phyloP scores from a whole-genome alignment of 2,329 filamentous ascomycete genomes.

The Diaporthe aspalathi region DNA sequence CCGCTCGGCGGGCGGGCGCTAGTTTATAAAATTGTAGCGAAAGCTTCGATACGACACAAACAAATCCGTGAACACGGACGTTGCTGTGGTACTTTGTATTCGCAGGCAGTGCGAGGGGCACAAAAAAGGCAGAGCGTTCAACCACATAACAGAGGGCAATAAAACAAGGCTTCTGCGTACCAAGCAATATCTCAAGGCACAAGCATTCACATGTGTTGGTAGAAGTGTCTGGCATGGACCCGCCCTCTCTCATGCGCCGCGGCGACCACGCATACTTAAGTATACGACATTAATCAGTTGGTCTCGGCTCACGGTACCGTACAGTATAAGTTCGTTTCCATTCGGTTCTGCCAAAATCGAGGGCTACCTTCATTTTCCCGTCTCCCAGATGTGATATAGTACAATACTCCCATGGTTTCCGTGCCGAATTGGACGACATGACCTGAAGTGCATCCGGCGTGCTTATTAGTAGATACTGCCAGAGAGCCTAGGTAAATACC shows the following conservation, averaged over 20 bases:
- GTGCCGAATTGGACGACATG: not conserved
- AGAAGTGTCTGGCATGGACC: not conserved
- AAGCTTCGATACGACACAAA: constrained; percentile 7
- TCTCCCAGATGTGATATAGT: not conserved
- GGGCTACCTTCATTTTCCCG: not conserved
- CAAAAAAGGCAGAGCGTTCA: too few relatives aligned
- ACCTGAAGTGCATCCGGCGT: not conserved
- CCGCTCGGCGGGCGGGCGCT: not conserved
- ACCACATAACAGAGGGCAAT: not conserved
- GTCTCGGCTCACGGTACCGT: not conserved
- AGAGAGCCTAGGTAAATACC: not conserved
- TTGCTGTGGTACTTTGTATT: not conserved
- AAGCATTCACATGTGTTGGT: not conserved
- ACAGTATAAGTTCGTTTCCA: not conserved
- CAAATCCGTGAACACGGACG: not conserved
- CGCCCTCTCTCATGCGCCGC: not conserved
- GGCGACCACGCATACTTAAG: too few relatives aligned
- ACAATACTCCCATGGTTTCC: not conserved
- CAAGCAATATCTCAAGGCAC: not conserved
- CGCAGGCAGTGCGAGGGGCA: not conserved
- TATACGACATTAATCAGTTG: not conserved
- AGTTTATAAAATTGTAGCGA: constrained; percentile 2
- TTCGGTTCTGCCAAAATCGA: not conserved
- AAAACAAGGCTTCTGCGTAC: not conserved
- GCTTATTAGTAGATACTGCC: not conserved